phyloP scores from a whole-genome alignment of 176 grass and related monocot genomes.

The Oryza coarctata region DNA sequence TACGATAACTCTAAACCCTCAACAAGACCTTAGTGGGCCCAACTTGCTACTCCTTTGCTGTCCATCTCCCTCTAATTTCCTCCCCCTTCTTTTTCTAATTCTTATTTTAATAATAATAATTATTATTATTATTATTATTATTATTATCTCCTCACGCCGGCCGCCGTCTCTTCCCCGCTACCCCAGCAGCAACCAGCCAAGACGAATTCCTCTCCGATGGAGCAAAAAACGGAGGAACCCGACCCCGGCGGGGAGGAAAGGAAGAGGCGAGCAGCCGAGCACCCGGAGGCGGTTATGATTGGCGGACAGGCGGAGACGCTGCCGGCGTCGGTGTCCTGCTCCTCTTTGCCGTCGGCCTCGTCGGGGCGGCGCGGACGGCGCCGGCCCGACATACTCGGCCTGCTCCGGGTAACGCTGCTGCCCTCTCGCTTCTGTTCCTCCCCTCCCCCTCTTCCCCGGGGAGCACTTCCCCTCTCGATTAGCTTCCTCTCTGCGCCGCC shows the following conservation, averaged over 20 bases:
- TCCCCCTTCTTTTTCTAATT: too few species aligned
- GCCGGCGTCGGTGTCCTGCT: not conserved
- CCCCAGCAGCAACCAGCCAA: not conserved
- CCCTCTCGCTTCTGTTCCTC: not conserved
- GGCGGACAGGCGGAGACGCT: not conserved
- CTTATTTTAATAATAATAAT: too few species aligned
- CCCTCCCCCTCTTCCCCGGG: not conserved
- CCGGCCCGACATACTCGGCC: constrained; percentile 25
- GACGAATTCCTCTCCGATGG: not conserved
- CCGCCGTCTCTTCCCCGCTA: not conserved
- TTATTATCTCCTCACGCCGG: too few species aligned
- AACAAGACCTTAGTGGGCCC: too few species aligned
- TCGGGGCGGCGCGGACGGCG: constrained; percentile 9
- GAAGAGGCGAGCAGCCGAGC: too few species aligned
- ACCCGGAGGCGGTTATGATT: constrained; percentile 13
- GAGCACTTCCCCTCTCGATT: not conserved
- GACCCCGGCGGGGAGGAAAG: too few species aligned
- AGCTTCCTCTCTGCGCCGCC: not conserved
- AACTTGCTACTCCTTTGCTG: too few species aligned
- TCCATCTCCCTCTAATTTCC: too few species aligned
- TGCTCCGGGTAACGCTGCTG: constrained; percentile 27
- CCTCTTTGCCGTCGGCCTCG: constrained; percentile 7
- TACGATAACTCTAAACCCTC: too few species aligned
- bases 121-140: too few species aligned
- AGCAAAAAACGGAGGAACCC: not conserved